phyloP scores from a whole-genome alignment of 768 basidiomycete species.

The Pleurotus cornucopiae region DNA sequence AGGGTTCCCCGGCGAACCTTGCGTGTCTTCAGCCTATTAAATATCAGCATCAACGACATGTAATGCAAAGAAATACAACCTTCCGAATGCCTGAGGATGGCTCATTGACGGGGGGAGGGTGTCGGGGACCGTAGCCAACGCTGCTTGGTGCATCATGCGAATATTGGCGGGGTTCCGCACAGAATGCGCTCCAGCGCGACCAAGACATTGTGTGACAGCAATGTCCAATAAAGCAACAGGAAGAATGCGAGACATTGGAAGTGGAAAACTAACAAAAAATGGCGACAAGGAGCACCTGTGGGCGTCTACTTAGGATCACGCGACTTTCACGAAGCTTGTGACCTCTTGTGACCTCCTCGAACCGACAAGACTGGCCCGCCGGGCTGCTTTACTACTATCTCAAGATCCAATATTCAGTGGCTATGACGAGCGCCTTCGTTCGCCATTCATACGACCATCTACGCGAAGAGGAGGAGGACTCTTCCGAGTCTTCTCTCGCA shows the following conservation, averaged over 20 bases:
- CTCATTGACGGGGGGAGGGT: background rate
- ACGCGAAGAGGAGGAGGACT: no score
- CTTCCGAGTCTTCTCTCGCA: no score
- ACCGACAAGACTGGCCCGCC: no score
- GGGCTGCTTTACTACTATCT: no score
- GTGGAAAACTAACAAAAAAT: no score
- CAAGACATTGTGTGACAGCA: background rate
- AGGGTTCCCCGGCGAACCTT: background rate
- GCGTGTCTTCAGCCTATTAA: background rate
- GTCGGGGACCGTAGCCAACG: background rate
- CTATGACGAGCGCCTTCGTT: no score
- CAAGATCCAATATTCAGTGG: no score
- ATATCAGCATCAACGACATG: background rate
- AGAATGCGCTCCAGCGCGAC: background rate
- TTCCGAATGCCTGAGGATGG: slow-evolving; percentile 1
- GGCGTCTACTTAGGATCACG: no score
- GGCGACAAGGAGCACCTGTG: no score
- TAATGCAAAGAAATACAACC: background rate
- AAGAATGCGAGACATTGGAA: background rate
- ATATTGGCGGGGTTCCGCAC: background rate
- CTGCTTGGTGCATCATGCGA: slow-evolving; percentile 7
- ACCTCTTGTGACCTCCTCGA: no score
- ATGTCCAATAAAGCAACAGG: slow-evolving; percentile 2
- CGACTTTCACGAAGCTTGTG: no score
- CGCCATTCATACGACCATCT: no score